Evolutionary conservation across 2,329 filamentous ascomycete genomes (phyloP).

Genomic region (Sclerotinia glacialis): DNA sequence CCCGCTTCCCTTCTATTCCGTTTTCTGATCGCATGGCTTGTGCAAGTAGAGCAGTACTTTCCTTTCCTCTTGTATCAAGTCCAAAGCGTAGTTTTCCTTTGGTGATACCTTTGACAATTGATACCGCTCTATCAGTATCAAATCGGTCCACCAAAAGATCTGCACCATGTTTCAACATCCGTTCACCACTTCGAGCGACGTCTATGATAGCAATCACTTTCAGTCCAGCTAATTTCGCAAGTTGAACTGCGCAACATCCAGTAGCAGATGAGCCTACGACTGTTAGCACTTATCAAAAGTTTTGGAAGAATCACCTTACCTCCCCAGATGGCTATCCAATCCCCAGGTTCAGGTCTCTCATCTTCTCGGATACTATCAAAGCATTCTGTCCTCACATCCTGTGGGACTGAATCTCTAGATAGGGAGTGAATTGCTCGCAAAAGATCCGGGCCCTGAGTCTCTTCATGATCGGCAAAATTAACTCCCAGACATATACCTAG

Average conservation of each 20-base stretch:
- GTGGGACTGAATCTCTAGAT: slow-evolving; percentile 49
- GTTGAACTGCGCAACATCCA: slow-evolving; percentile 63
- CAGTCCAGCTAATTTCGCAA: slow-evolving; percentile 64
- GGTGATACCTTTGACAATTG: slow-evolving; percentile 60
- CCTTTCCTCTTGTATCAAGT: slow-evolving; percentile 64
- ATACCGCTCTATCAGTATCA: slow-evolving; percentile 61
- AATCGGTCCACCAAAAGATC: slow-evolving; percentile 69
- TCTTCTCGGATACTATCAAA: slow-evolving; percentile 50
- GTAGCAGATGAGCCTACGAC: slow-evolving; percentile 61
- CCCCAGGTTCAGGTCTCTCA: slow-evolving; percentile 57
- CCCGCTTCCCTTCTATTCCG: slow-evolving; percentile 30
- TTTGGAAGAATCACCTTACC: slow-evolving; percentile 43
- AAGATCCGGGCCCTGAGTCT: slow-evolving; percentile 53
- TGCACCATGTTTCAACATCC: slow-evolving; percentile 50
- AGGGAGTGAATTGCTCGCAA: slow-evolving; percentile 49
- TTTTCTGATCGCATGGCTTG: slow-evolving; percentile 28
- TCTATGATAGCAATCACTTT: slow-evolving; percentile 66
- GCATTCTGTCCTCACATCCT: slow-evolving; percentile 62
- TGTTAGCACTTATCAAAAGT: slow-evolving; percentile 9
- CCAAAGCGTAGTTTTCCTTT: slow-evolving; percentile 60
- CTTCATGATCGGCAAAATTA: slow-evolving; percentile 53
- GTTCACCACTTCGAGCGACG: slow-evolving; percentile 61
- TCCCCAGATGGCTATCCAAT: slow-evolving; percentile 75
- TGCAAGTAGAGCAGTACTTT: slow-evolving; percentile 56
- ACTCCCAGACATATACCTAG: slow-evolving; percentile 69